Conservation (phyloP, 306 rosid genomes). For the Albizia julibrissin region DNA sequence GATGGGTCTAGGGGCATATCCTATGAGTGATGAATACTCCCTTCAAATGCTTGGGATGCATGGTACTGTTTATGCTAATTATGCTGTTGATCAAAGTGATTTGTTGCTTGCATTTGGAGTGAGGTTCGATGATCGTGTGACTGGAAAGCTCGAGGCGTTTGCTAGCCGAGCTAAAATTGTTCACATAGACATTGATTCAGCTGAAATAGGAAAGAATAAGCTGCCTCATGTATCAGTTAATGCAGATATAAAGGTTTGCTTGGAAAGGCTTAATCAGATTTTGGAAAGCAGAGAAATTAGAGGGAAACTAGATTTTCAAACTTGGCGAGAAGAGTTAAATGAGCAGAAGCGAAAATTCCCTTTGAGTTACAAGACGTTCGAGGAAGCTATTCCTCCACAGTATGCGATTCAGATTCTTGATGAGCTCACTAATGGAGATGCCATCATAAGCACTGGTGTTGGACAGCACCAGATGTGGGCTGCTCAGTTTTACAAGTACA, state of each 20-base stretch:
- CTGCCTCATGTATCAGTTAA: slow-evolving; percentile 75
- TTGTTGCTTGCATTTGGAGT: slow-evolving; percentile 90
- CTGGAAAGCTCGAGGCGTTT: slow-evolving; percentile 84
- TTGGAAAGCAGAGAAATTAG: slow-evolving; percentile 46
- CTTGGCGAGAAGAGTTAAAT: slow-evolving; percentile 77
- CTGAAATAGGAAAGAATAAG: slow-evolving; percentile 97
- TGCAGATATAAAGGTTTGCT: slow-evolving; percentile 71
- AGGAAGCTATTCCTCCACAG: slow-evolving; percentile 75
- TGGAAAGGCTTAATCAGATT: slow-evolving; percentile 62
- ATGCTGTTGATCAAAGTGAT: slow-evolving; percentile 78
- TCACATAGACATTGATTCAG: slow-evolving; percentile 88
- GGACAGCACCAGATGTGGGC: slow-evolving; percentile 98
- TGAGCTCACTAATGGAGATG: slow-evolving; percentile 75
- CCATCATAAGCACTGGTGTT: slow-evolving; percentile 85
- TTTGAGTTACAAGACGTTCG: slow-evolving; percentile 68
- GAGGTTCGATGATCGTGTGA: slow-evolving; percentile 92
- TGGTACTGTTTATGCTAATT: slow-evolving; percentile 89
- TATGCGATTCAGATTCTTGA: slow-evolving; percentile 83
- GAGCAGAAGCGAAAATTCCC: slow-evolving; percentile 73
- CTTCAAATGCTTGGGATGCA: slow-evolving; percentile 96
- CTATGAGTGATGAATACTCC: slow-evolving; percentile 48
- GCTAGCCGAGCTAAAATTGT: slow-evolving; percentile 90
- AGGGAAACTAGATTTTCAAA: slow-evolving; percentile 47
- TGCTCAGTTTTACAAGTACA: slow-evolving; percentile 78
- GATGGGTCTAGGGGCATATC: slow-evolving; percentile 84